Conservation (phyloP, 2,329 filamentous ascomycete genomes). For the Torrubiella hemipterigena region DNA sequence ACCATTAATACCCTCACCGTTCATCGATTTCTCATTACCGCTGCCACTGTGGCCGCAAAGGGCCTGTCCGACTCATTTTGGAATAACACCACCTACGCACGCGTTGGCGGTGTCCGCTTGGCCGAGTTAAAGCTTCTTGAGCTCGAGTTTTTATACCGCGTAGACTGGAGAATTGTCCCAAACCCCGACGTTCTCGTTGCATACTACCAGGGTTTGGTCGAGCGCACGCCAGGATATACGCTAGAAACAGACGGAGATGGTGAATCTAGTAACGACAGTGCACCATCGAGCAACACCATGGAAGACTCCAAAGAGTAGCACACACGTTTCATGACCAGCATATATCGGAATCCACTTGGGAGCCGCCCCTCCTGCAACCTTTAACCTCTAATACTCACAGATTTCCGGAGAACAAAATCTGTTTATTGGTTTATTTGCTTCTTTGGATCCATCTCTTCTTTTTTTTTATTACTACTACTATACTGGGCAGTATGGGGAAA, state of each 20-base stretch:
- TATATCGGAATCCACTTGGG: too few species aligned
- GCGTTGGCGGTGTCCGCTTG: conserved; percentile 84
- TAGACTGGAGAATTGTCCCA: conserved; percentile 95
- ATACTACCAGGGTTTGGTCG: conserved; percentile 83
- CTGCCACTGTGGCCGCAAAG: conserved; percentile 90
- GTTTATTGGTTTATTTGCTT: too few species aligned
- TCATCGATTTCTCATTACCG: conserved; percentile 92
- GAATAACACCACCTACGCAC: conserved; percentile 94
- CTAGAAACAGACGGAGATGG: conserved; percentile 29
- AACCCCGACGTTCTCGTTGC: conserved; percentile 87
- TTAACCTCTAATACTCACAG: too few species aligned
- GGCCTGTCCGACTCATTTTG: conserved; percentile 94
- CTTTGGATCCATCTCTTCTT: too few species aligned
- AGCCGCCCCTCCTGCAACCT: too few species aligned
- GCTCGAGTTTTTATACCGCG: conserved; percentile 80
- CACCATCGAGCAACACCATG: too few species aligned
- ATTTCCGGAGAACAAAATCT: too few species aligned
- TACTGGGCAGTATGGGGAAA: too few species aligned
- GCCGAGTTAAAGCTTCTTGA: conserved; percentile 84
- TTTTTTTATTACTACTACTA: too few species aligned
- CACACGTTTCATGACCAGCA: too few species aligned
- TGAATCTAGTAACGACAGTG: too few species aligned
- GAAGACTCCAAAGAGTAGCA: too few species aligned
- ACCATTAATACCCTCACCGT: conserved; percentile 94
- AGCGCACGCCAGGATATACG: conserved; percentile 43